A percentile compares a stretch with the other conserved stretches of the same genome.
phyloP scores from a whole-genome alignment of 371 early-diverging fungal genomes.

The Nosema muscidifuracis region DNA sequence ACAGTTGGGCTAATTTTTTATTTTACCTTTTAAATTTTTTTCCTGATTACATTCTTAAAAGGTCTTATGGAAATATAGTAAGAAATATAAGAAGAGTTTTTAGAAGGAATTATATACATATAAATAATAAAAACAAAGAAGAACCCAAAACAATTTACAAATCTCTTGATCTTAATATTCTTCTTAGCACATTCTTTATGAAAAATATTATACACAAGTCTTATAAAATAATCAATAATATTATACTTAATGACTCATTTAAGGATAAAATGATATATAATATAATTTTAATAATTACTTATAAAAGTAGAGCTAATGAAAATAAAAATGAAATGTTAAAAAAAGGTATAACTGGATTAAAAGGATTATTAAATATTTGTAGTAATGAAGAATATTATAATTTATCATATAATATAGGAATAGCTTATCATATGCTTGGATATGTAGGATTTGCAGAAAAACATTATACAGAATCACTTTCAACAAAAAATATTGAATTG shows the following conservation, averaged over 20 bases:
- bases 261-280: neutral
- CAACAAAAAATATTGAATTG: constrained; percentile 26
- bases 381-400: constrained; percentile 39
- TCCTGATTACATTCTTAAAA: neutral
- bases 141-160: neutral
- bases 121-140: neutral
- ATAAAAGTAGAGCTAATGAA: constrained; percentile 50
- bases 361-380: neutral
- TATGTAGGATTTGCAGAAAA: constrained; percentile 59
- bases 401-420: constrained; percentile 58
- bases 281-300: constrained; percentile 52
- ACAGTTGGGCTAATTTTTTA: constrained; percentile 1
- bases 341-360: constrained; percentile 51
- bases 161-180: neutral
- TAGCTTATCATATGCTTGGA: constrained; percentile 60
- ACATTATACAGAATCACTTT: constrained; percentile 41
- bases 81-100: constrained; percentile 7
- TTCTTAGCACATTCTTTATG: neutral
- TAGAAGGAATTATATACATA: neutral
- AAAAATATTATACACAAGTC: neutral
- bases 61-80: neutral
- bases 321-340: constrained; percentile 54
- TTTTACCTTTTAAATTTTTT: constrained; percentile 15
- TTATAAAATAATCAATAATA: constrained; percentile 1
- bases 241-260: neutral